Base-by-base conservation (phyloP, 331 rosid genomes). In the Telfairia occidentalis region DNA sequence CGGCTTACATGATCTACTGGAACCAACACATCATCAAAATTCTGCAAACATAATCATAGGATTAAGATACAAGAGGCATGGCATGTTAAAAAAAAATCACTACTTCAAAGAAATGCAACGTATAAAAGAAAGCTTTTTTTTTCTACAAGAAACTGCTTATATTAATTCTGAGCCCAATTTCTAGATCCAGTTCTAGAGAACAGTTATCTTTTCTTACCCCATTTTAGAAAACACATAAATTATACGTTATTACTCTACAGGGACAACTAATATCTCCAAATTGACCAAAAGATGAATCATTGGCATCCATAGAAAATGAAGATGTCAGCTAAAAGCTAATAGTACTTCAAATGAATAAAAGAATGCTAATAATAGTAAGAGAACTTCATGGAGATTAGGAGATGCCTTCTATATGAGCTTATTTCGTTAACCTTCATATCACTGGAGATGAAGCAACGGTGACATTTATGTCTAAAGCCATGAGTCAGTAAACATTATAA, bases 11-110 rank as follows among this genome's bases (percentile, higher is more conserved):
- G 97, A 79, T 95, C 99, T 66, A 83, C 87, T 75, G 97, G 99
- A 87, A 95, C 99, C 84, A 95, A 83, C 72, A 95, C 97, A 85
- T 95, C 97, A 82, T 95, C 99, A 84, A 95, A 95, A 88, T 95
- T 95, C 97, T 95, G 92, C 81, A 82, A 78, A 45, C 59, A 76
- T 52, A 59, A 66, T 50, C 29, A 71, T 71, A 29, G 59, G 28
- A 71, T 48, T 71, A 5, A 32, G 43, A n/a, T 37, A 48, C 18
- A 30, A 29, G 26, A 70, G 26, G 37, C 60, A 18, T 48, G 18
- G 45, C n/a, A 28, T 29, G 42, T 28, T 28, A 3, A 28, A 45
- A 30, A 9, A 49, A 5, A 1, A 28, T 48, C 32, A 55, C 18
- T 23, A 55, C 61, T 55, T 24, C 34, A 55, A 55, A 10, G 26